These are phyloP conservation scores for Collybia sp. DNA, from an alignment of 768 basidiomycete genomes.

Conservation along the genomic window DNA sequence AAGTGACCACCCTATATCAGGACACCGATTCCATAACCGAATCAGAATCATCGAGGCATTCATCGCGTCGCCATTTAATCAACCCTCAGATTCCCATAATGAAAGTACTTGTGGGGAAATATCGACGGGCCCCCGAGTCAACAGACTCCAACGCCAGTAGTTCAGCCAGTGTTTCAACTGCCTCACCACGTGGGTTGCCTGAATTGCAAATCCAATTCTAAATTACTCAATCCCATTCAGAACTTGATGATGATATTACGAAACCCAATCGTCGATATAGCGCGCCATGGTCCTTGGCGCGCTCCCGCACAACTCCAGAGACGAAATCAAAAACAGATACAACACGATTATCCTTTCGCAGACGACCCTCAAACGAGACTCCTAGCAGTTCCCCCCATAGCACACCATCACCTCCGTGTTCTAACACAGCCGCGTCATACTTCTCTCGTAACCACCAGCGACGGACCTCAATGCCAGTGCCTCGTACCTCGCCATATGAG, in stretches of 20 bases:
- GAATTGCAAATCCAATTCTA: too few species aligned
- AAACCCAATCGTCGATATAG: not conserved
- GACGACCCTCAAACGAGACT: conserved; percentile 12
- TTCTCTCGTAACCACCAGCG: conserved; percentile 24
- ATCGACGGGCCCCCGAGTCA: too few species aligned
- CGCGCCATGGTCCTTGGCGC: not conserved
- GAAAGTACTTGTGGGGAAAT: too few species aligned
- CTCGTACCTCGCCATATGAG: conserved; percentile 37
- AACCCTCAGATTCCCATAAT: too few species aligned
- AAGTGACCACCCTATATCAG: not conserved
- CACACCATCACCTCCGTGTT: conserved; percentile 3
- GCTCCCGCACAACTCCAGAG: not conserved
- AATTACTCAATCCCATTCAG: not conserved
- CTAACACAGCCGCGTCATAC: conserved; percentile 7
- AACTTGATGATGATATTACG: not conserved
- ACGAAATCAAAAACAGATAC: not conserved
- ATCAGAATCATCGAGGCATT: not conserved
- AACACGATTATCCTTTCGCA: conserved; percentile 16
- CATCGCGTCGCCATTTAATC: not conserved
- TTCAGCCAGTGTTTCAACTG: too few species aligned
- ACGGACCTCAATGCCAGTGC: conserved; percentile 21
- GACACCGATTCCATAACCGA: not conserved
- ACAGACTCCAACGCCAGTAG: too few species aligned
- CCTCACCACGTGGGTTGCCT: too few species aligned
- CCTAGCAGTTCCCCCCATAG: conserved; percentile 8